Conservation (phyloP, 768 basidiomycete genomes). For the Omphalotus guepiniiformis region DNA sequence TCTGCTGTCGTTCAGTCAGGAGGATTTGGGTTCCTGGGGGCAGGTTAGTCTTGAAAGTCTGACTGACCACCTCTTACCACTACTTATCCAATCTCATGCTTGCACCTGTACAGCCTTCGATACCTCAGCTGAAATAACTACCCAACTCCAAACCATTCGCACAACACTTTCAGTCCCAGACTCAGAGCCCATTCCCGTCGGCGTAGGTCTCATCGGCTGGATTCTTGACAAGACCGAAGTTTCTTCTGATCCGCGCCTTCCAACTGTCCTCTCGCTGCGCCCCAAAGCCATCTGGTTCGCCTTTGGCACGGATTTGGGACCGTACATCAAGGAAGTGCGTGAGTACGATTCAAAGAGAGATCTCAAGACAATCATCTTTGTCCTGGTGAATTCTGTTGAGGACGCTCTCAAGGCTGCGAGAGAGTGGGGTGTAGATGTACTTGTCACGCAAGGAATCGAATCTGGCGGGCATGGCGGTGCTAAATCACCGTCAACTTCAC, state of each 20-base stretch:
- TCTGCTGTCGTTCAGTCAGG: constrained; percentile 48
- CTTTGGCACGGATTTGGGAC: constrained; percentile 46
- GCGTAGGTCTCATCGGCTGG: constrained; percentile 58
- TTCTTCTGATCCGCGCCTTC: constrained; percentile 33
- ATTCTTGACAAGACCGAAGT: constrained; percentile 40
- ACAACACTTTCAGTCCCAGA: constrained; percentile 24
- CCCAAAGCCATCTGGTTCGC: constrained; percentile 59
- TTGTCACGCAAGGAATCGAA: constrained; percentile 65
- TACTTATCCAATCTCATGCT: background rate
- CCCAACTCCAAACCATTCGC: constrained; percentile 38
- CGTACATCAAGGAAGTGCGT: constrained; percentile 50
- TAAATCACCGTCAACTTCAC: constrained; percentile 33
- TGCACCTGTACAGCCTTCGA: constrained; percentile 30
- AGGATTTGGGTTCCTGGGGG: constrained; percentile 52
- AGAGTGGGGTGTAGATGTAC: constrained; percentile 50
- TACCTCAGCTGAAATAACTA: constrained; percentile 28
- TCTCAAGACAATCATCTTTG: constrained; percentile 47
- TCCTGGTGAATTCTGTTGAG: constrained; percentile 39
- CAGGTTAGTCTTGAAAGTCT: constrained; percentile 31
- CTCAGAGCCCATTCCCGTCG: constrained; percentile 42
- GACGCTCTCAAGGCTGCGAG: constrained; percentile 41
- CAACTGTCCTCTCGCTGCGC: constrained; percentile 38
- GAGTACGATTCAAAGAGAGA: constrained; percentile 31
- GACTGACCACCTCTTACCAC: background rate
- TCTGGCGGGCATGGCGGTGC: constrained; percentile 45